Conservation (phyloP, 495 filamentous ascomycete species). For the Corynascus novoguineensis region DNA sequence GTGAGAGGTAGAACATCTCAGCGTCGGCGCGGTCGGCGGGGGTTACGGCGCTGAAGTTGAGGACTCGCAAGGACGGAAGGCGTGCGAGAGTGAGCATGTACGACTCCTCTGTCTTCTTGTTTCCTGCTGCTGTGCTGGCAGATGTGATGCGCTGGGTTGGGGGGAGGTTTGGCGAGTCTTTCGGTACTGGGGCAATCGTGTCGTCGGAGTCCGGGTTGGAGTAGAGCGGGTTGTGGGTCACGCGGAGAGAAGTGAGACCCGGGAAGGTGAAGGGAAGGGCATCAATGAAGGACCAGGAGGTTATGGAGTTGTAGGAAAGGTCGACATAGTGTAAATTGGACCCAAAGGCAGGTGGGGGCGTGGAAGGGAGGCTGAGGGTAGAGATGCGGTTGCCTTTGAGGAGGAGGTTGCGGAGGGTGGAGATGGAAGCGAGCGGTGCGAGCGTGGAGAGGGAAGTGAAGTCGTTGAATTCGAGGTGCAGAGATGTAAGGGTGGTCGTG, state of each 20-base stretch:
- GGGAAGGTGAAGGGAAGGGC: conserved; percentile 60
- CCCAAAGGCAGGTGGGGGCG: conserved; percentile 28
- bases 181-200: conserved; percentile 26
- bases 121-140: conserved; percentile 9
- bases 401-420: conserved; percentile 56
- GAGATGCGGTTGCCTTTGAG: conserved; percentile 54
- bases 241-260: conserved; percentile 61
- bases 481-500: conserved; percentile 41
- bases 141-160: neutral
- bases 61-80: conserved; percentile 54
- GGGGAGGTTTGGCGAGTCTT: conserved; percentile 11
- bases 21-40: conserved; percentile 71
- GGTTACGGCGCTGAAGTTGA: conserved; percentile 77
- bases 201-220: conserved; percentile 45
- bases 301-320: conserved; percentile 70
- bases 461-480: conserved; percentile 72
- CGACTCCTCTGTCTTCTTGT: conserved; percentile 51
- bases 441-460: conserved; percentile 58
- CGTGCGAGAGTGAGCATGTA: conserved; percentile 87
- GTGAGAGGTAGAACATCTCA: conserved; percentile 85
- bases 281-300: conserved; percentile 67
- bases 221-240: conserved; percentile 81
- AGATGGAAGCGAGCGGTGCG: conserved; percentile 49
- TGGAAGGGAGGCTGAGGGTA: conserved; percentile 20
- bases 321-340: conserved; percentile 60